Evolutionary conservation across 306 rosid genomes (phyloP).

Genomic region (Cucurbita moschata): DNA sequence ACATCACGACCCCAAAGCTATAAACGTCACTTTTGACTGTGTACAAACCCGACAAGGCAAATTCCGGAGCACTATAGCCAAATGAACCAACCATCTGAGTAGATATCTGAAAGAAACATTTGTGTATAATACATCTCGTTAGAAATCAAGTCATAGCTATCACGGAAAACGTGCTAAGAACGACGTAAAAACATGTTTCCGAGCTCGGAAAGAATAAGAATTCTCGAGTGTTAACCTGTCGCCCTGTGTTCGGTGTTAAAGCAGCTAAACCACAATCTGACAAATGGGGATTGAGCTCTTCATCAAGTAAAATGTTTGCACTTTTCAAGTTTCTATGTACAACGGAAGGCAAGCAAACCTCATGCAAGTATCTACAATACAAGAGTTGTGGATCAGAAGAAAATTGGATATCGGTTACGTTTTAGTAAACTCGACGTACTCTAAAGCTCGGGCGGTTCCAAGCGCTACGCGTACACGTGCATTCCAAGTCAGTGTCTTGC

Average conservation of each 20-base stretch:
- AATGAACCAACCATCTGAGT: constrained; percentile 96
- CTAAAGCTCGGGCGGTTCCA: constrained; percentile 95
- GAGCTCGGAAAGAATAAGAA: not conserved
- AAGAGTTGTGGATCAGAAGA: constrained; percentile 8
- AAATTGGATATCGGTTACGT: constrained; percentile 7
- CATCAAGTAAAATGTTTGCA: constrained; percentile 86
- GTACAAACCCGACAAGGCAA: constrained; percentile 81
- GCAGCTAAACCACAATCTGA: constrained; percentile 70
- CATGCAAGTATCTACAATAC: constrained; percentile 82
- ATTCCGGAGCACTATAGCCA: constrained; percentile 97
- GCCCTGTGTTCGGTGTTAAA: constrained; percentile 58
- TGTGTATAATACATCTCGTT: not conserved
- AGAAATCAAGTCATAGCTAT: not conserved
- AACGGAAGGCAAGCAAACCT: constrained; percentile 89
- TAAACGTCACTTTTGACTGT: constrained; percentile 96
- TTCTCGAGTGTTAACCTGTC: constrained; percentile 26
- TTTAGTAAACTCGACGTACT: constrained; percentile 41
- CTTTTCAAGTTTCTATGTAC: constrained; percentile 98
- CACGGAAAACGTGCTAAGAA: not conserved
- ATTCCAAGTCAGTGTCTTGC: constrained; percentile 75
- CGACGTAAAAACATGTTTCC: not conserved
- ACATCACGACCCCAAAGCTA: constrained; percentile 98
- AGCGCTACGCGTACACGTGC: constrained; percentile 95
- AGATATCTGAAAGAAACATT: constrained; percentile 50
- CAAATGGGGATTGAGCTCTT: constrained; percentile 80